These are phyloP conservation scores for Xerocomellus dryophilus DNA, from an alignment of 768 basidiomycete genomes.

Conservation along the genomic window DNA sequence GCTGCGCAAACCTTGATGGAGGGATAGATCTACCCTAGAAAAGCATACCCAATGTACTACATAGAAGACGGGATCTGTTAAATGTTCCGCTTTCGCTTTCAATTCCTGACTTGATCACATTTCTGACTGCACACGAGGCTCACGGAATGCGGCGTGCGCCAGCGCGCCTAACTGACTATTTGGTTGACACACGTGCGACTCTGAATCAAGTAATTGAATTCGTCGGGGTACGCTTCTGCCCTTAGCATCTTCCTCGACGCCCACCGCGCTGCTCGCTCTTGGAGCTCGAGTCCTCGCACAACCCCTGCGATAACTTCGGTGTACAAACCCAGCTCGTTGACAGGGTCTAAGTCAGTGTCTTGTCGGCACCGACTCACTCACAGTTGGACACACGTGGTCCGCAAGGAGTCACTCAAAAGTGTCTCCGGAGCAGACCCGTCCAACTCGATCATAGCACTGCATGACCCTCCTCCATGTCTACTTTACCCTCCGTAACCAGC, in stretches of 20 bases:
- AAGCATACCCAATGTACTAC: constrained; percentile 4
- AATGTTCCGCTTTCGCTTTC: background rate
- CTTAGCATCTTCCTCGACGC: background rate
- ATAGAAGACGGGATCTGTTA: background rate
- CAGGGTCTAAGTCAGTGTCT: constrained; percentile 9
- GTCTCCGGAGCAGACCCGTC: constrained; percentile 25
- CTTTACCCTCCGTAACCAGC: constrained; percentile 67
- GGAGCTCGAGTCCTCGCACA: background rate
- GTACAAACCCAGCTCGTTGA: background rate
- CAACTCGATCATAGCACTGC: constrained; percentile 31
- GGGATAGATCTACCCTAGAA: constrained; percentile 9
- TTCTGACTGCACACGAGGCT: constrained; percentile 4
- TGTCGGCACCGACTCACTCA: constrained; percentile 11
- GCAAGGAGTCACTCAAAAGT: constrained; percentile 22
- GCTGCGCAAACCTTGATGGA: constrained; percentile 62
- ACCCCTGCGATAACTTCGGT: background rate
- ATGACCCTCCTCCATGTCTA: constrained; percentile 83
- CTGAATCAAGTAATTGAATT: background rate
- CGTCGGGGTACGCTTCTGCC: too few relatives aligned
- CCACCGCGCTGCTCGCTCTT: background rate
- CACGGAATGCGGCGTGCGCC: background rate
- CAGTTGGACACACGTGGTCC: constrained; percentile 22
- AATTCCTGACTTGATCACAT: background rate
- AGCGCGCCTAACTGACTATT: too few relatives aligned
- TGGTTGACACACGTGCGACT: constrained; percentile 18